Conservation (phyloP, 2,329 filamentous ascomycete species). For the Endothia cerciana region DNA sequence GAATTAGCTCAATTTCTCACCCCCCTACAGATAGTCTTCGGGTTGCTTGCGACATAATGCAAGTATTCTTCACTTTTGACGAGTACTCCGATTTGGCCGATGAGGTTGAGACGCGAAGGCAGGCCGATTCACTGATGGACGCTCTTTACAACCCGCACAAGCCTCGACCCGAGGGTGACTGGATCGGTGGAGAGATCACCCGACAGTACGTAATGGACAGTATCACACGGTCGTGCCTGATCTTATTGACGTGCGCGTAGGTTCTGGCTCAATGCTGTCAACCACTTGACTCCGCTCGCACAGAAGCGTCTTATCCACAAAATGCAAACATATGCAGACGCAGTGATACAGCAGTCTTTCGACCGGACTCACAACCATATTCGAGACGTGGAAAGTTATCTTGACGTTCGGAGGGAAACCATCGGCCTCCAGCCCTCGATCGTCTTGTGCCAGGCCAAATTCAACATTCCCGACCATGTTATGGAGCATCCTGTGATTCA, state of each 20-base stretch:
- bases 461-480: conserved; percentile 33
- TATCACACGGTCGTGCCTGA: background rate
- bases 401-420: conserved; percentile 34
- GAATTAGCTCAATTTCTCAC: too few relatives aligned
- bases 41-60: conserved; percentile 33
- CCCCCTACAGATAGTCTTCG: conserved; percentile 24
- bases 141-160: conserved; percentile 27
- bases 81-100: conserved; percentile 31
- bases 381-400: conserved; percentile 32
- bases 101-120: conserved; percentile 14
- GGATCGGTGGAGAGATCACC: background rate
- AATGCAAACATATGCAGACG: conserved; percentile 33
- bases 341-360: conserved; percentile 33
- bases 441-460: conserved; percentile 31
- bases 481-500: background rate
- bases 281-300: background rate
- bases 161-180: background rate
- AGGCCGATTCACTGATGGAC: conserved; percentile 30
- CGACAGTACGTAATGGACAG: background rate
- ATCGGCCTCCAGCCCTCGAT: conserved; percentile 34
- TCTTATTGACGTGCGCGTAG: background rate
- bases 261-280: background rate
- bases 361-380: conserved; percentile 30
- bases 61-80: conserved; percentile 35
- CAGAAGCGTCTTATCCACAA: conserved; percentile 32